These are phyloP conservation scores for Wickerhamomyces ciferrii DNA, from an alignment of 805 yeast genomes.

Conservation along the genomic window DNA sequence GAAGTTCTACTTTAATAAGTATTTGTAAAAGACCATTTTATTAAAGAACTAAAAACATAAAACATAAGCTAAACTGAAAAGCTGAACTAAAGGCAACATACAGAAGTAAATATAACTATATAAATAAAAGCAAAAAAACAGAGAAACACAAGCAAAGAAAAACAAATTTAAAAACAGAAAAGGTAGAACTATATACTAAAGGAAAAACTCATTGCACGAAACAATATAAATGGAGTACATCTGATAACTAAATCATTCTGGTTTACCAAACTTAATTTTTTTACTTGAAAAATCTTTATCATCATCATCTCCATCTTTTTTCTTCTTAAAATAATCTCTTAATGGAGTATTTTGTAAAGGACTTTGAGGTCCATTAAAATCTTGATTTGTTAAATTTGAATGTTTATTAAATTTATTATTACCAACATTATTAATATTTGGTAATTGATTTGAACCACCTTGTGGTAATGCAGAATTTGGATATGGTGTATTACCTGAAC, in stretches of 20 bases:
- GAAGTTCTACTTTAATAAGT: not conserved
- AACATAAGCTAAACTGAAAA: too few relatives aligned
- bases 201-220: not conserved
- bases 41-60: too few relatives aligned
- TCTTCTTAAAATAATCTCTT: not conserved
- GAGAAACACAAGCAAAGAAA: not conserved
- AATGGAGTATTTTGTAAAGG: not conserved
- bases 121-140: not conserved
- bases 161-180: not conserved
- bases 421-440: not conserved
- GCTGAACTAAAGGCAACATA: too few relatives aligned
- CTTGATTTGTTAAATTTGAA: not conserved
- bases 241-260: not conserved
- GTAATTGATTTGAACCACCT: not conserved
- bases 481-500: constrained; percentile 33
- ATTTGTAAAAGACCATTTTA: too few relatives aligned
- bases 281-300: not conserved
- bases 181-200: too few relatives aligned
- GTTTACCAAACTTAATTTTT: not conserved
- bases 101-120: not conserved
- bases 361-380: not conserved
- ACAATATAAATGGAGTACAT: not conserved
- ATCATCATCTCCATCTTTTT: not conserved
- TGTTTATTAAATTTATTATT: not conserved
- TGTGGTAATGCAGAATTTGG: constrained; percentile 23